Base-by-base conservation (phyloP, 2,329 filamentous ascomycete species). In the Tetracladium maxilliforme region DNA sequence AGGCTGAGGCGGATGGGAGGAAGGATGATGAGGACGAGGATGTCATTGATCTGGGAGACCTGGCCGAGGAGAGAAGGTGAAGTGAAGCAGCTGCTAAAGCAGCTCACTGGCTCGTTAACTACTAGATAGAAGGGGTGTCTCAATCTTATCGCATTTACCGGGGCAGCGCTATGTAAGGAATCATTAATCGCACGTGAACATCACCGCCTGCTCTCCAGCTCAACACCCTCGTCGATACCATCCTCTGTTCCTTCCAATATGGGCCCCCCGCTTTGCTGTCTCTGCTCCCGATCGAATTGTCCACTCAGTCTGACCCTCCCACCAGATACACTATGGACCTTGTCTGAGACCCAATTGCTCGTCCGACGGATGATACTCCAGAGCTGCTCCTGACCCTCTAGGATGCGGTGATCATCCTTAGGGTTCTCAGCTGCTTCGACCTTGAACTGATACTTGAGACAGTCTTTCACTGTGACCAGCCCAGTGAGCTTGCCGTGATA, bases 391-490 rank as follows among this genome's bases (percentile, higher is more conserved):
- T 82, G 69, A 4, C 58, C 54, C 30, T 70, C 64, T 17, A 58
- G 49, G 27, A 69, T 48, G 6, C 56, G 50, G 22, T 63, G 54
- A 29, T 75, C 69, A 16, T 70, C 63, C 30, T 67, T 64, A 4
- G 69, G 70, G 39, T 81, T 74, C 50, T 90, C 84, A 21, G 78
- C 71, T 7, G 81, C 81, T 49, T 98, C 90, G 1, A 80, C 82
- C 56, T 90, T 92, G 66, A 95, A 93, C 49, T 98, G 87, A 43
- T 92, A 95, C 47, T 90, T 92, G 28, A 98, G 57, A 38, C 90
- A 95, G 47, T 98, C 90, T 49, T 98, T 98, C 33, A 94, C 80
- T 0, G 90, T 98, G 1, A 98, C 81, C 0, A 98, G 62, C 0
- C 90, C 90, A 0, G 68, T 70, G 3, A 98, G 63, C 24, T 70